A percentile compares a stretch with the other conserved stretches of the same genome.
Conservation (phyloP, 805 yeast genomes). For the Kuraishia borneana region DNA sequence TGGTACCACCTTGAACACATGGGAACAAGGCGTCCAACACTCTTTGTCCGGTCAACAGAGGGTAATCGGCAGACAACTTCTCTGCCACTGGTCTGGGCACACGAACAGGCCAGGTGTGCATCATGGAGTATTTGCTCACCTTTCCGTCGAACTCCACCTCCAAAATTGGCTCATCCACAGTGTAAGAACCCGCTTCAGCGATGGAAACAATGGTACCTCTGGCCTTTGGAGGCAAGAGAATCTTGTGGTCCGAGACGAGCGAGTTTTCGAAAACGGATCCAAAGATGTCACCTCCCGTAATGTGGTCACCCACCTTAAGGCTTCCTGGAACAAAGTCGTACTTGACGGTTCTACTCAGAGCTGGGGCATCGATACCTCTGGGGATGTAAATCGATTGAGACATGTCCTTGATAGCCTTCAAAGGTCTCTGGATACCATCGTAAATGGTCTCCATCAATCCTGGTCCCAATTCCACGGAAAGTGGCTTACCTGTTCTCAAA, state of each 20-base stretch:
- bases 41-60: slow-evolving; percentile 96
- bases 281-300: slow-evolving; percentile 95
- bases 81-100: slow-evolving; percentile 98
- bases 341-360: slow-evolving; percentile 70
- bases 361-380: slow-evolving; percentile 96
- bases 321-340: slow-evolving; percentile 81
- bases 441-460: slow-evolving; percentile 98
- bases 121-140: slow-evolving; percentile 75
- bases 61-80: slow-evolving; percentile 86
- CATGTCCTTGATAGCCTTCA: slow-evolving; percentile 78
- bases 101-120: slow-evolving; percentile 99
- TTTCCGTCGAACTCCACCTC: slow-evolving; percentile 94
- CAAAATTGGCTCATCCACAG: slow-evolving; percentile 77
- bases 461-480: slow-evolving; percentile 97
- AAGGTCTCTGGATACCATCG: slow-evolving; percentile 99
- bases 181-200: slow-evolving; percentile 85
- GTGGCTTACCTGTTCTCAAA: slow-evolving; percentile 95
- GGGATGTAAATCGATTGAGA: slow-evolving; percentile 95
- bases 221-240: slow-evolving; percentile 94
- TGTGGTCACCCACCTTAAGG: slow-evolving; percentile 89
- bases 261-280: slow-evolving; percentile 94
- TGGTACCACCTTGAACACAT: slow-evolving; percentile 99
- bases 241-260: slow-evolving; percentile 83
- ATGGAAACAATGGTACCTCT: slow-evolving; percentile 91
- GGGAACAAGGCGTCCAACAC: slow-evolving; percentile 97